phyloP scores from a whole-genome alignment of 345 rosid species.

The Sonneratia caseolaris region DNA sequence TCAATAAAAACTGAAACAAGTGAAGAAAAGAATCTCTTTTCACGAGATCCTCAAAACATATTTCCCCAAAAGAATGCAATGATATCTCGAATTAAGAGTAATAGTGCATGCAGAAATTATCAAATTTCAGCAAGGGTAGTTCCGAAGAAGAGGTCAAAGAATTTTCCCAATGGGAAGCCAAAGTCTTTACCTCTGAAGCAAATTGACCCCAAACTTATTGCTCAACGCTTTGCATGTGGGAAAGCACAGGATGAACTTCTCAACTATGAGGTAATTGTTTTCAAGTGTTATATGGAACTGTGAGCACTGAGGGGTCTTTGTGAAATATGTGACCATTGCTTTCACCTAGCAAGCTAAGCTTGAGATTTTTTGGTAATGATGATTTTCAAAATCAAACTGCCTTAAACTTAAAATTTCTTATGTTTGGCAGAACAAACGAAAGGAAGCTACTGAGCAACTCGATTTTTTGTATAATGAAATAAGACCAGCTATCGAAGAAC shows the following conservation, averaged over 20 bases:
- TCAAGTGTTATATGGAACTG: not conserved
- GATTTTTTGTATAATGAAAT: conserved; percentile 61
- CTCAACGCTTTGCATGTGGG: conserved; percentile 41
- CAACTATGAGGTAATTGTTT: conserved; percentile 46
- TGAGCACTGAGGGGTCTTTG: not conserved
- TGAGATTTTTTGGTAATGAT: not conserved
- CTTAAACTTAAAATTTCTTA: not conserved
- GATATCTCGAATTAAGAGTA: conserved; percentile 40
- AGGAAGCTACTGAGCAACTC: conserved; percentile 50
- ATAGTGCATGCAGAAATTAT: conserved; percentile 33
- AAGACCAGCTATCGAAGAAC: conserved; percentile 86
- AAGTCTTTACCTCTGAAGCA: conserved; percentile 40
- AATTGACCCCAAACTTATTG: conserved; percentile 47
- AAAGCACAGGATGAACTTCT: conserved; percentile 76
- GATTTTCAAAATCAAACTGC: not conserved
- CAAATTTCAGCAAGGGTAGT: conserved; percentile 31
- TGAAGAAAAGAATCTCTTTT: conserved; percentile 30
- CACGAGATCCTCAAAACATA: conserved; percentile 34
- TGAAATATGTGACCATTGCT: not conserved
- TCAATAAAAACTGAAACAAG: conserved; percentile 35
- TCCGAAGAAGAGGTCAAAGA: conserved; percentile 52
- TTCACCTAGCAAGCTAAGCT: not conserved
- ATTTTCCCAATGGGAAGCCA: conserved; percentile 33
- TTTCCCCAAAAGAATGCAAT: conserved; percentile 45
- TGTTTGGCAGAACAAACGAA: conserved; percentile 53